phyloP scores from a whole-genome alignment of 805 yeast species.

The Phaffomyces thermotolerans region DNA sequence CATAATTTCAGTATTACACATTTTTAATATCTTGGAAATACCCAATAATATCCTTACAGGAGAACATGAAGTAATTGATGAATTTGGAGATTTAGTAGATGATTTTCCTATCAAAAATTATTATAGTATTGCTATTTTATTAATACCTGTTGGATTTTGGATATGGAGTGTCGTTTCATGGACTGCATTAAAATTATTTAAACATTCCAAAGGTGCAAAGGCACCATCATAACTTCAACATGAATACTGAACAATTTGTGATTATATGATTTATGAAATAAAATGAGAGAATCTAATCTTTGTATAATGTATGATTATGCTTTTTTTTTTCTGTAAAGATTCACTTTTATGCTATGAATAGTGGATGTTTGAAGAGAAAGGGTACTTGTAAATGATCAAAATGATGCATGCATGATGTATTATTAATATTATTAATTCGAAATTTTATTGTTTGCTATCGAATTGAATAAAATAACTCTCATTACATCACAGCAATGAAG shows the following conservation, averaged over 20 bases:
- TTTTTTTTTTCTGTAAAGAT: neutral
- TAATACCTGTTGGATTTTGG: conserved; percentile 39
- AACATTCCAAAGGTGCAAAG: conserved; percentile 65
- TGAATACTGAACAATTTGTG: no score
- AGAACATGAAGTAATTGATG: neutral
- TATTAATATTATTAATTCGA: no score
- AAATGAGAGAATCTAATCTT: no score
- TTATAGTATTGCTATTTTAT: conserved; percentile 27
- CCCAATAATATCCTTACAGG: conserved; percentile 8
- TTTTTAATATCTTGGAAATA: conserved; percentile 8
- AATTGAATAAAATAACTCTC: neutral
- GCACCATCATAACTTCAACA: no score
- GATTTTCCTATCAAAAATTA: conserved; percentile 35
- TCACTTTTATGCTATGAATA: neutral
- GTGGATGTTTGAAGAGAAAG: no score
- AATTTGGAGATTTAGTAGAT: conserved; percentile 13
- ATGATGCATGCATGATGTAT: no score
- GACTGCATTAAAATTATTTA: conserved; percentile 73
- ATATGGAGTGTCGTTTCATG: conserved; percentile 70
- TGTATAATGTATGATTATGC: no score
- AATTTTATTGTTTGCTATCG: no score
- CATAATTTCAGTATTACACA: conserved; percentile 5
- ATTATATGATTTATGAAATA: no score
- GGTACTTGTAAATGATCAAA: no score
- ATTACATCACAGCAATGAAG: neutral